phyloP scores from a whole-genome alignment of 305 asterid genomes.

The Striga hermonthica region DNA sequence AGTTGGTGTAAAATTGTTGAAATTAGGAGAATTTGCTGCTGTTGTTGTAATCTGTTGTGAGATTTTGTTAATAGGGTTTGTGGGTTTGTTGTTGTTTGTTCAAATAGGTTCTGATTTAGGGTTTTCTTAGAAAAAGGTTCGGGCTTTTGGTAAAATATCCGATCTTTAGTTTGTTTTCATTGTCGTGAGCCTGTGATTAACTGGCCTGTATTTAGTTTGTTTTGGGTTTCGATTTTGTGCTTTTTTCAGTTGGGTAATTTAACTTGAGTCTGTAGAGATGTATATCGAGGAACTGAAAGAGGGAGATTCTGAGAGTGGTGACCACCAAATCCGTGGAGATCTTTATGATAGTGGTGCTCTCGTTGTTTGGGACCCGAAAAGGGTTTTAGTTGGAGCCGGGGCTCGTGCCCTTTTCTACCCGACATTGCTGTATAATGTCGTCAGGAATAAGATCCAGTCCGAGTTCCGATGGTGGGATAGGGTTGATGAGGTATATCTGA shows the following conservation, averaged over 20 bases:
- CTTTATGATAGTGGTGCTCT: conserved; percentile 35
- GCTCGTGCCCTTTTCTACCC: conserved; percentile 96
- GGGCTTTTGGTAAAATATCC: conserved; percentile 13
- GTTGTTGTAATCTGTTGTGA: conserved; percentile 28
- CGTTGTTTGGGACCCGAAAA: conserved; percentile 62
- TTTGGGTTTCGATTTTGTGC: not conserved
- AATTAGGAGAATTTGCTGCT: conserved; percentile 25
- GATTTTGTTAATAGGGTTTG: conserved; percentile 22
- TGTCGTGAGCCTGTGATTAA: not conserved
- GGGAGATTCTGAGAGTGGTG: conserved; percentile 47
- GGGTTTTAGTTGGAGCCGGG: conserved; percentile 87
- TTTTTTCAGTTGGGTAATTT: not conserved
- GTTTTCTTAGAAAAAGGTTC: conserved; percentile 2
- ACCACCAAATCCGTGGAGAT: conserved; percentile 43
- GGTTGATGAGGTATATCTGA: conserved; percentile 73
- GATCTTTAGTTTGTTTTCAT: conserved; percentile 29
- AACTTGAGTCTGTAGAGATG: conserved; percentile 39
- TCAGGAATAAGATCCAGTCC: conserved; percentile 78
- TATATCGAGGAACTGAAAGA: conserved; percentile 67
- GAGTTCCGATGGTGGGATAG: conserved; percentile 98
- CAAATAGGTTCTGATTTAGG: conserved; percentile 37
- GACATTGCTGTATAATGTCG: conserved; percentile 81
- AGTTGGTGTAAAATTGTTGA: conserved; percentile 27
- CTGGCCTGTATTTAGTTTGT: not conserved
- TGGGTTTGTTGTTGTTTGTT: conserved; percentile 1